Conservation (phyloP, 495 filamentous ascomycete genomes). For the Beverwykella pulmonaria region DNA sequence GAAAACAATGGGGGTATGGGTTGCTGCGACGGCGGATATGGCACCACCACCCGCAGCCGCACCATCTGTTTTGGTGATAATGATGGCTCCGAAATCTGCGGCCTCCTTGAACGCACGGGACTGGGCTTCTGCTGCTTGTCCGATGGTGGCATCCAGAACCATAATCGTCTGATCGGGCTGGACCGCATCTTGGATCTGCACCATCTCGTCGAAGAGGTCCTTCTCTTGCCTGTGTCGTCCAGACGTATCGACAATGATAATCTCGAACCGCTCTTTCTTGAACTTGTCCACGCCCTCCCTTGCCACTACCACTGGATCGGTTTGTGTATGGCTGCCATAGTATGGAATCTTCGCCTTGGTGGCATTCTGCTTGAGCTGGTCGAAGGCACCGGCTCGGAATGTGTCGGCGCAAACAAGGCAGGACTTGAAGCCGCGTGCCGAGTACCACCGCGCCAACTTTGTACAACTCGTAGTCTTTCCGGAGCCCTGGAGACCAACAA, state of each 20-base stretch:
- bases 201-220: slow-evolving; percentile 96
- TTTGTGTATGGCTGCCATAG: slow-evolving; percentile 93
- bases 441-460: slow-evolving; percentile 93
- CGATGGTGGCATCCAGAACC: slow-evolving; percentile 94
- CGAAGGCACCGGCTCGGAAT: slow-evolving; percentile 96
- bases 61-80: slow-evolving; percentile 98
- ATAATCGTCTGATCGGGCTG: slow-evolving; percentile 97
- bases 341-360: slow-evolving; percentile 99
- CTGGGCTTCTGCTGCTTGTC: slow-evolving; percentile 92
- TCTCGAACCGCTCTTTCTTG: slow-evolving; percentile 97
- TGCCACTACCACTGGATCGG: slow-evolving; percentile 90
- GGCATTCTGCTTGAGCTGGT: slow-evolving; percentile 98
- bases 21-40: slow-evolving; percentile 97
- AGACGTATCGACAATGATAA: slow-evolving; percentile 97
- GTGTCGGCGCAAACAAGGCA: slow-evolving; percentile 98
- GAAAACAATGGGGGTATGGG: slow-evolving; percentile 95
- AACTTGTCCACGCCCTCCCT: slow-evolving; percentile 96
- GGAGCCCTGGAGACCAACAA: slow-evolving; percentile 94
- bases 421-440: slow-evolving; percentile 88
- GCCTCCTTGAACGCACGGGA: slow-evolving; percentile 96
- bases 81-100: slow-evolving; percentile 96
- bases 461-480: slow-evolving; percentile 99
- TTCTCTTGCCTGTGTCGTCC: slow-evolving; percentile 93
- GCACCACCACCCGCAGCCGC: slow-evolving; percentile 94
- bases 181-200: slow-evolving; percentile 90